Base-by-base conservation (phyloP, 2,329 filamentous ascomycete species). In the Peltaster fructicola region DNA sequence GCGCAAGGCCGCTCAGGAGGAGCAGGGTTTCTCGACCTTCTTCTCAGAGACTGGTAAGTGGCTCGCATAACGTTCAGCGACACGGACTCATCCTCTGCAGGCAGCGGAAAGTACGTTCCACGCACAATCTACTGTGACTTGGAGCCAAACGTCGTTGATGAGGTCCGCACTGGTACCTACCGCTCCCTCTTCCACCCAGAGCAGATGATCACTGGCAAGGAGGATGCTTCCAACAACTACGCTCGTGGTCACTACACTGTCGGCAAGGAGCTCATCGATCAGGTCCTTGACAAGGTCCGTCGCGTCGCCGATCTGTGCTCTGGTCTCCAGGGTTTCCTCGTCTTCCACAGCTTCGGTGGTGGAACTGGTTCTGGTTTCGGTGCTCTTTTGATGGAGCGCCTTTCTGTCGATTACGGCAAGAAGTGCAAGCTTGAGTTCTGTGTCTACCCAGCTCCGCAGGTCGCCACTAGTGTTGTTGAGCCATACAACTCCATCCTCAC, bases 371-470 rank as follows among this genome's bases (percentile, higher is more conserved):
- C 88, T 45, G 88, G 88, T 52, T 98, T 98, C 58, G 88, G 88
- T 61, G 88, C 88, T 47, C 73, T 98, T 42, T 68, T 98, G 46
- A 91, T 98, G 82, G 88, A 98, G 68, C 85, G 88, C 54, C 73
- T 98, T 35, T 95, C 88, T 17, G 80, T 93, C 49, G 88, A 98
- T 63, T 98, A 93, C 53, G 85, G 88, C 66, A 98, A 98, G 76
- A 98, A 98, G 76, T 90, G 79, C 71, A 98, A 98, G 75, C 72
- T 98, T 38, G 88, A 98, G 62, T 98, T 98, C 69, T 92, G 82
- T 50, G 84, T 98, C 51, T 98, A 98, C 66, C 88, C 88, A 49
- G 84, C 88, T 43, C 88, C 88, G 32, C 84, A 92, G 65, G 88
- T 88, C 41, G 81, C 85, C 43, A 93, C 85, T 48, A 90, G 88